Evolutionary conservation across 2,329 filamentous ascomycete species (phyloP).

Genomic region (Trichophyton verrucosum): DNA sequence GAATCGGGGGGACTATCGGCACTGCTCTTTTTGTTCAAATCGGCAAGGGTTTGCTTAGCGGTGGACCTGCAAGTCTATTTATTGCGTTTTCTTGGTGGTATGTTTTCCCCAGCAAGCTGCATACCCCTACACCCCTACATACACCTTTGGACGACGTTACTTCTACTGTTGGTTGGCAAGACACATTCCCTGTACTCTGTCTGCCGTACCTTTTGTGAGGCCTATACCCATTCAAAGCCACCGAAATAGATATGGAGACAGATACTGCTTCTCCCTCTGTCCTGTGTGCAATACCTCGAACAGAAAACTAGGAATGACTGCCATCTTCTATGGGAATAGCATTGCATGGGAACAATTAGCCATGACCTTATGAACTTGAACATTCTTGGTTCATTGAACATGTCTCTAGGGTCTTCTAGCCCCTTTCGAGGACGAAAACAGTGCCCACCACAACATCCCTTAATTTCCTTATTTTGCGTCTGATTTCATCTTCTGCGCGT

Average conservation of each 20-base stretch:
- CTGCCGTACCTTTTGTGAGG: neutral
- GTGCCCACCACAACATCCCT: too few relatives aligned
- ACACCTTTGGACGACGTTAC: neutral
- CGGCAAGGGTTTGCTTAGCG: slow-evolving; percentile 28
- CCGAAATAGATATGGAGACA: neutral
- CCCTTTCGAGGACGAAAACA: neutral
- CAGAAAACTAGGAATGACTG: neutral
- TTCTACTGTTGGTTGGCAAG: slow-evolving; percentile 1
- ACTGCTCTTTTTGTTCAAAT: slow-evolving; percentile 35
- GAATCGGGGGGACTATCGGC: slow-evolving; percentile 36
- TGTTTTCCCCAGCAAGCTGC: slow-evolving; percentile 15
- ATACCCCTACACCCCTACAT: neutral
- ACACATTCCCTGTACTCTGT: neutral
- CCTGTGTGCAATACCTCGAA: neutral
- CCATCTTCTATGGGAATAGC: neutral
- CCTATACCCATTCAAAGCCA: neutral
- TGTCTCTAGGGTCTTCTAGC: neutral
- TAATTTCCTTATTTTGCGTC: too few relatives aligned
- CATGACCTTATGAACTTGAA: neutral
- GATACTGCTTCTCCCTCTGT: neutral
- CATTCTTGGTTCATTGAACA: neutral
- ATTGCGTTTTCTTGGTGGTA: slow-evolving; percentile 36
- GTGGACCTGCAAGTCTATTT: slow-evolving; percentile 34
- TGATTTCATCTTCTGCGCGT: neutral
- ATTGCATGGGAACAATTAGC: too few relatives aligned